Evolutionary conservation across 1,284 basidiomycete species (phyloP).

Genomic region (Pseudozyma hubeiensis): DNA sequence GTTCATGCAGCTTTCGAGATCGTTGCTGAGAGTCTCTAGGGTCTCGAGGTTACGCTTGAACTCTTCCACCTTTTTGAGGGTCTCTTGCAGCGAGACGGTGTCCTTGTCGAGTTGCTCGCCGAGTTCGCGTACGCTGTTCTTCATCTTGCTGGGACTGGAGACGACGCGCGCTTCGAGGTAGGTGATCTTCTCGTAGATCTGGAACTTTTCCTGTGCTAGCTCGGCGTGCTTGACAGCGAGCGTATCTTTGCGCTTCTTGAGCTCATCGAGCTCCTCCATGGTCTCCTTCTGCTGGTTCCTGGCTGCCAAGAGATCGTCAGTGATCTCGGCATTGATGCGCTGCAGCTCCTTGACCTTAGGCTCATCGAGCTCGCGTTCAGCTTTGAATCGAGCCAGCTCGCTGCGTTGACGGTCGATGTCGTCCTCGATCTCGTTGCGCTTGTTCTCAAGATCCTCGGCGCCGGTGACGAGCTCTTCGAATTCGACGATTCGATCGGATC

Average conservation of each 20-base stretch:
- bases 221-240: constrained; percentile 56
- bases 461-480: constrained; percentile 75
- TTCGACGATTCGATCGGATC: constrained; percentile 70
- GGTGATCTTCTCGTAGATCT: constrained; percentile 54
- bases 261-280: constrained; percentile 52
- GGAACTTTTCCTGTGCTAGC: constrained; percentile 53
- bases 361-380: constrained; percentile 72
- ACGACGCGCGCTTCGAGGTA: constrained; percentile 60
- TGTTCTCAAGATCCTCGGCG: constrained; percentile 75
- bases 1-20: constrained; percentile 45
- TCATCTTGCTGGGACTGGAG: constrained; percentile 55
- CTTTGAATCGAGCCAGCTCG: constrained; percentile 66
- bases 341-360: constrained; percentile 77
- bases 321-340: constrained; percentile 82
- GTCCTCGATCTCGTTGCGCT: constrained; percentile 73
- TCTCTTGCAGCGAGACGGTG: constrained; percentile 78
- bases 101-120: constrained; percentile 77
- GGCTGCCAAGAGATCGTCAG: constrained; percentile 75
- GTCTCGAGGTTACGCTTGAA: constrained; percentile 51
- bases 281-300: constrained; percentile 53
- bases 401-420: constrained; percentile 74
- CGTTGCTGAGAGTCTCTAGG: constrained; percentile 51
- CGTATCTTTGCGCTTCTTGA: constrained; percentile 50
- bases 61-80: constrained; percentile 75
- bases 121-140: constrained; percentile 45